phyloP scores from a whole-genome alignment of 148 eudicot genomes.

The Beta vulgaris region DNA sequence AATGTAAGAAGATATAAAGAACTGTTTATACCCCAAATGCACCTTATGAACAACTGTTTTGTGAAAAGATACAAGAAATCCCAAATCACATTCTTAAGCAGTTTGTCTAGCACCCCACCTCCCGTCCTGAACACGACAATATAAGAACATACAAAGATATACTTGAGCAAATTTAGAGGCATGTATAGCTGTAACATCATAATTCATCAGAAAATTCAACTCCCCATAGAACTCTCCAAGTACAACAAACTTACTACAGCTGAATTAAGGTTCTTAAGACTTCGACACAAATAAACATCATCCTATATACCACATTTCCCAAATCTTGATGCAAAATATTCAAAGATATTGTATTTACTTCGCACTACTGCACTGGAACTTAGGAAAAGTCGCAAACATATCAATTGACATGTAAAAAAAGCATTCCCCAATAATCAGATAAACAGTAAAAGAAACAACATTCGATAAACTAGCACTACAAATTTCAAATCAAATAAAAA shows the following conservation, averaged over 20 bases:
- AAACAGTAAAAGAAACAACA: background rate
- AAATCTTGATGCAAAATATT: too few species aligned
- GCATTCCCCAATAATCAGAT: background rate
- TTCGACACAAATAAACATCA: background rate
- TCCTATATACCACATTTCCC: background rate
- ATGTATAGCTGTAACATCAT: background rate
- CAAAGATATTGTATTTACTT: too few species aligned
- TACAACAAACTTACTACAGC: background rate
- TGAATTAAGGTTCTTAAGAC: background rate
- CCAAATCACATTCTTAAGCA: background rate
- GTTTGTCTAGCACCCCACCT: background rate
- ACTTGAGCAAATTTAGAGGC: too few species aligned
- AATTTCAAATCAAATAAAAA: background rate
- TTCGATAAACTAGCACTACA: background rate
- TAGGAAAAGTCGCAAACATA: too few species aligned
- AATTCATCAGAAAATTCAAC: background rate
- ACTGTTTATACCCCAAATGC: background rate
- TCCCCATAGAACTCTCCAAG: too few species aligned
- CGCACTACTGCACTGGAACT: too few species aligned
- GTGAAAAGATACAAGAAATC: background rate
- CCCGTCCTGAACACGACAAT: too few species aligned
- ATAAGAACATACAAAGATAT: too few species aligned
- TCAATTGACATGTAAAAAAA: background rate
- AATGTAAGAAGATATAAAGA: too few species aligned
- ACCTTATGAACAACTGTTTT: background rate